These are phyloP conservation scores for Claviceps africana DNA, from an alignment of 2,329 filamentous ascomycete species.

Conservation along the genomic window DNA sequence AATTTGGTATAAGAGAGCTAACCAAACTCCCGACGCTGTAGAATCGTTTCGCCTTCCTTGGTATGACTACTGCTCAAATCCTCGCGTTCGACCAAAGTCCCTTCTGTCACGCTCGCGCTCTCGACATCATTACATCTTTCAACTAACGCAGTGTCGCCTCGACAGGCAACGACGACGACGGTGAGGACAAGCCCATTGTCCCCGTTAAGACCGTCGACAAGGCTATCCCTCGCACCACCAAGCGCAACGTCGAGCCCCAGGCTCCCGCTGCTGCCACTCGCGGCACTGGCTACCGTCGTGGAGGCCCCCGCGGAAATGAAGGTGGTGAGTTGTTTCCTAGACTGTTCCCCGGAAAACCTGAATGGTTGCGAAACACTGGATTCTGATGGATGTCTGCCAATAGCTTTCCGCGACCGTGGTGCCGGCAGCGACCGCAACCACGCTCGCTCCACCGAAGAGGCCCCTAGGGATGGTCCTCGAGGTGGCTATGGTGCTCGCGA, in stretches of 20 bases:
- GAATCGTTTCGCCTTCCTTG: constrained; percentile 98
- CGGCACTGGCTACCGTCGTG: constrained; percentile 34
- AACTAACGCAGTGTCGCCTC: constrained; percentile 6
- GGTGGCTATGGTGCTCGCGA: constrained; percentile 51
- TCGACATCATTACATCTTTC: background rate
- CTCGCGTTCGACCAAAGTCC: constrained; percentile 8
- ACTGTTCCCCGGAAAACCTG: background rate
- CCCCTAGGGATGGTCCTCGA: constrained; percentile 37
- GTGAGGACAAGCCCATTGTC: constrained; percentile 59
- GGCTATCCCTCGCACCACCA: constrained; percentile 56
- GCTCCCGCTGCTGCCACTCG: constrained; percentile 47
- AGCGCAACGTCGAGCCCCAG: constrained; percentile 75
- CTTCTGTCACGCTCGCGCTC: background rate
- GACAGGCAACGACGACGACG: constrained; percentile 45
- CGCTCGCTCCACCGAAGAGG: constrained; percentile 61
- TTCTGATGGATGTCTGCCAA: background rate
- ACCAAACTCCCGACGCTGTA: constrained; percentile 21
- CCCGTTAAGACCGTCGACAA: constrained; percentile 86
- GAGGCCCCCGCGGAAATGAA: constrained; percentile 61
- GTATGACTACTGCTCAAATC: constrained; percentile 41
- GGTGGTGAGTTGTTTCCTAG: constrained; percentile 49
- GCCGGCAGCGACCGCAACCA: constrained; percentile 75
- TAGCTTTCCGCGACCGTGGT: constrained; percentile 81
- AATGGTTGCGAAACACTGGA: background rate
- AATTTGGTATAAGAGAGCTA: background rate